A percentile compares a stretch with the other conserved stretches of the same genome.
These are phyloP conservation scores for Epithele typhae DNA, from an alignment of 768 basidiomycete species.

Conservation along the genomic window DNA sequence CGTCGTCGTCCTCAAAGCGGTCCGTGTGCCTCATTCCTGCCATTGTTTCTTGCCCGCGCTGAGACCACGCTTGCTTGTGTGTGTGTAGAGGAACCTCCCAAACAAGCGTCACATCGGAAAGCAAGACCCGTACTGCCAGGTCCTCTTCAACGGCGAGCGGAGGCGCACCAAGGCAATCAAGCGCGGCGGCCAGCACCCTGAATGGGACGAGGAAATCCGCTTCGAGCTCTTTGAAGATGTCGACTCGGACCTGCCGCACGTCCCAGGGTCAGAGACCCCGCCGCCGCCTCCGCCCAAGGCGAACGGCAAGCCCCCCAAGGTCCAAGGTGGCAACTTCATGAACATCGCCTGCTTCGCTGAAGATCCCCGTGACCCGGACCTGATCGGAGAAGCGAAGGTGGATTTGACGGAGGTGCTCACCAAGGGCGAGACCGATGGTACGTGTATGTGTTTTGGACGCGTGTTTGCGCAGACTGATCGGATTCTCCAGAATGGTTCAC, in stretches of 20 bases:
- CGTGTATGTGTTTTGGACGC: slow-evolving; percentile 22
- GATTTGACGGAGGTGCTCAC: slow-evolving; percentile 88
- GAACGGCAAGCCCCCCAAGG: slow-evolving; percentile 34
- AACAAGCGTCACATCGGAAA: slow-evolving; percentile 93
- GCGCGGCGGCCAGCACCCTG: slow-evolving; percentile 96
- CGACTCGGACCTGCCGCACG: slow-evolving; percentile 34
- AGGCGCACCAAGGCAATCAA: slow-evolving; percentile 91
- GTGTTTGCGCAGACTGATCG: slow-evolving; percentile 9
- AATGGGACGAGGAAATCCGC: slow-evolving; percentile 98
- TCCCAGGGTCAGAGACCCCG: slow-evolving; percentile 38
- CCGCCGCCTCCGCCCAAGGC: slow-evolving; percentile 71
- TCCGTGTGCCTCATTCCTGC: slow-evolving; percentile 38
- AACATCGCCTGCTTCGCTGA: slow-evolving; percentile 89
- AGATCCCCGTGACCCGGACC: slow-evolving; percentile 89
- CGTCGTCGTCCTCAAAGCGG: slow-evolving; percentile 90
- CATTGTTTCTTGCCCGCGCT: neutral
- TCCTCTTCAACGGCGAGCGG: slow-evolving; percentile 77
- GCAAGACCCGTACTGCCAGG: slow-evolving; percentile 92
- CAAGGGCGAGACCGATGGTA: slow-evolving; percentile 96
- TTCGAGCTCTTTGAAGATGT: slow-evolving; percentile 82
- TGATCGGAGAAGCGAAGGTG: slow-evolving; percentile 89
- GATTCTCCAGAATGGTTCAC: slow-evolving; percentile 93
- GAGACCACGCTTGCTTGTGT: neutral
- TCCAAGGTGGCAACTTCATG: slow-evolving; percentile 74
- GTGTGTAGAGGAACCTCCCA: slow-evolving; percentile 72